phyloP scores from a whole-genome alignment of 2,329 filamentous ascomycete species.

The Microsporum audouinii region DNA sequence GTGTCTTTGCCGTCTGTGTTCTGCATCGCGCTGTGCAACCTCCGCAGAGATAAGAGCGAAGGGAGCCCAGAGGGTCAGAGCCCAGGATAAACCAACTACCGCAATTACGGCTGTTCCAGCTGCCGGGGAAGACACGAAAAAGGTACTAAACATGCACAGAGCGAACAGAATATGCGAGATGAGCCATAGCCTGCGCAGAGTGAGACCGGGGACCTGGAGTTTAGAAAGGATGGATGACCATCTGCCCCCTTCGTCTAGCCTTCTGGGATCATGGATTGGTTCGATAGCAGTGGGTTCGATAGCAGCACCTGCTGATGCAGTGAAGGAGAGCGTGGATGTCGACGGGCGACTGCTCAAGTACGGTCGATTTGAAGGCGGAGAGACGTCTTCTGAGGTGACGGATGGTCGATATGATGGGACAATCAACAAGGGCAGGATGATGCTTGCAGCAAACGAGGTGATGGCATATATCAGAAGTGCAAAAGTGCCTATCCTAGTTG shows the following conservation, averaged over 20 bases:
- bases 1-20: constrained; percentile 42
- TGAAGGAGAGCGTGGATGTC: constrained; percentile 24
- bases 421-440: constrained; percentile 75
- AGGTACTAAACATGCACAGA: constrained; percentile 67
- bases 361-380: constrained; percentile 14
- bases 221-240: constrained; percentile 41
- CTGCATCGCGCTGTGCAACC: constrained; percentile 69
- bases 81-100: constrained; percentile 81
- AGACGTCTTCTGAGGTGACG: constrained; percentile 8
- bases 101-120: constrained; percentile 67
- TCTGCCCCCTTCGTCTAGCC: constrained; percentile 12
- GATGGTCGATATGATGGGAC: constrained; percentile 56
- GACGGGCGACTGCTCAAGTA: constrained; percentile 22
- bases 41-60: constrained; percentile 92
- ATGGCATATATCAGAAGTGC: constrained; percentile 81
- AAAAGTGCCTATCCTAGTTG: constrained; percentile 77
- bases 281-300: constrained; percentile 14
- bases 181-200: constrained; percentile 79
- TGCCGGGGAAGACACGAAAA: constrained; percentile 60
- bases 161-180: constrained; percentile 75
- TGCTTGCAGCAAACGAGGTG: constrained; percentile 68
- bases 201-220: constrained; percentile 69
- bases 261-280: constrained; percentile 8
- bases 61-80: constrained; percentile 83
- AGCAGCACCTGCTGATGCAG: constrained; percentile 23